phyloP scores from a whole-genome alignment of 2,329 filamentous ascomycete species.

The Aspergillus intermedius region DNA sequence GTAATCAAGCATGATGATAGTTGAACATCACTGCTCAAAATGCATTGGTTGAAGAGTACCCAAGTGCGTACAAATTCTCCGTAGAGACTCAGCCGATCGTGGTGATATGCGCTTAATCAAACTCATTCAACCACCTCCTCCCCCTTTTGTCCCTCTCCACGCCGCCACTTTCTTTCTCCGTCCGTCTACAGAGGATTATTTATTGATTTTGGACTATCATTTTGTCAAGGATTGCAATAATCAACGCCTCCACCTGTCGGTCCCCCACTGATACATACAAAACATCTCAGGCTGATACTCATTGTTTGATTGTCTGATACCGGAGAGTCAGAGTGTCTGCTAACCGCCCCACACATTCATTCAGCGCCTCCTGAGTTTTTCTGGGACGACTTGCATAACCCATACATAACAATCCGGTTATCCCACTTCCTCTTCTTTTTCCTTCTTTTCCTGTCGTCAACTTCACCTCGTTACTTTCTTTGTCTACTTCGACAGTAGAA shows the following conservation, averaged over 20 bases:
- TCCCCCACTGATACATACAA: background rate
- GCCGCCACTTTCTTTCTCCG: no score
- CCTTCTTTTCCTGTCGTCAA: background rate
- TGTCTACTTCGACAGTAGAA: background rate
- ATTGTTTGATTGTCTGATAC: background rate
- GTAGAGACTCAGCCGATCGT: background rate
- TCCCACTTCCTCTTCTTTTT: conserved; percentile 1
- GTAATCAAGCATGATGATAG: no score
- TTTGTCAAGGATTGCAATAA: background rate
- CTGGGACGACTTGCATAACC: background rate
- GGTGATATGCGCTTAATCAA: background rate
- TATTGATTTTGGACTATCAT: background rate
- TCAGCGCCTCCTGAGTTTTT: background rate
- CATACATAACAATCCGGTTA: background rate
- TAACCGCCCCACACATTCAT: background rate
- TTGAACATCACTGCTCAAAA: no score
- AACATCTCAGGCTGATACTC: background rate
- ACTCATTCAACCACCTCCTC: background rate
- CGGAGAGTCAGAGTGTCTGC: background rate
- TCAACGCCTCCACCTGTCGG: background rate
- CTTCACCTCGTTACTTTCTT: background rate
- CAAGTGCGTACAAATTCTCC: no score
- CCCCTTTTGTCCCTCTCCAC: background rate
- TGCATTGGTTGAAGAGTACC: no score
- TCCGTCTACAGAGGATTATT: no score